Base-by-base conservation (phyloP, 176 grass and related monocot genomes). In the Paspalum notatum region DNA sequence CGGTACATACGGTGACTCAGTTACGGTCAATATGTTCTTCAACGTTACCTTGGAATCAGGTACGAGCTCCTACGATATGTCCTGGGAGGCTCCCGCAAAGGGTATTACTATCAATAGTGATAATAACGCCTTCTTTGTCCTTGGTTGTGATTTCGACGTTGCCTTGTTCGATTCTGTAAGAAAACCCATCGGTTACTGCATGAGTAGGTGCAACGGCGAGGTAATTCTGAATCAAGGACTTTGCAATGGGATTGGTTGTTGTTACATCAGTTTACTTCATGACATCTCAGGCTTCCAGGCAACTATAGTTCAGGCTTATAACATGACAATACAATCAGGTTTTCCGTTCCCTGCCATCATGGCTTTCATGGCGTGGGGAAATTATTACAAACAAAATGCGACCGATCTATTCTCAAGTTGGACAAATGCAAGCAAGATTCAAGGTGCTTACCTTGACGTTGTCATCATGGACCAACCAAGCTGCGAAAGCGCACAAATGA, bases 391-490 rank as follows among this genome's bases (percentile, higher is more conserved):
- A 5, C 0, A 14, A 2, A 69, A 69, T 14, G 21, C 11, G 2
- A 9, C 15, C 1, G 32, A 43, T 67, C 52, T 86, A 20, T 43
- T 52, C n/a, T 86, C 70, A 16, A 32, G 21, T 37, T 7, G 1
- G 61, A 11, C 14, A 50, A 48, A 86, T 26, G 3, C 44, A 20
- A 68, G 62, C 26, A 44, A 47, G 0, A 69, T 69, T 69, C 0
- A 2, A 47, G 2, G 0, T 0, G 66, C 43, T 25, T 0, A 0
- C 51, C n/a, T 87, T 53, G 0, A 6, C 0, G 21, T 22, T n/a
- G 7, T 56, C 15, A 71, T 90, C 59, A 86, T n/a, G 17, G 80
- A 85, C 24, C 48, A 83, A 20, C 60, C 80, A 58, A 90, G 20
- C 4, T 90, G 88, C 32, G 8, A 41, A 61, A 80, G 39, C 46